phyloP scores from a whole-genome alignment of 768 basidiomycete species.

The Rossbeevera mucosa region DNA sequence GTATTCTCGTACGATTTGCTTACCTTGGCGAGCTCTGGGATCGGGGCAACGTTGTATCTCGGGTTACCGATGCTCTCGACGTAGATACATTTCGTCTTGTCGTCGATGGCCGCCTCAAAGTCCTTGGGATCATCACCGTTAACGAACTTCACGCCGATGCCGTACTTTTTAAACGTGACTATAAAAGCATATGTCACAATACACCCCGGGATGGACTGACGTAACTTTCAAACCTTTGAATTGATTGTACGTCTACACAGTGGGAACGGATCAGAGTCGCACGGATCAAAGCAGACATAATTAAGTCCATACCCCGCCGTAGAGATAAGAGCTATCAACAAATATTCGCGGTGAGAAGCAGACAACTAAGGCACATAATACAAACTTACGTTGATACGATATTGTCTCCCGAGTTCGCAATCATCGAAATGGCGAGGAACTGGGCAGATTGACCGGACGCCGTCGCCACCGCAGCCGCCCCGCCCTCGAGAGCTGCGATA shows the following conservation, averaged over 20 bases:
- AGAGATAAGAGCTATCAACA: conserved; percentile 42
- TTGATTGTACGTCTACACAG: conserved; percentile 55
- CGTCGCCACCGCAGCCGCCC: conserved; percentile 51
- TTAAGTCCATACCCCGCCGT: conserved; percentile 48
- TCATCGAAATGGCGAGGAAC: conserved; percentile 51
- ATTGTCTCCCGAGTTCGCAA: conserved; percentile 57
- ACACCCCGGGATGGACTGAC: neutral
- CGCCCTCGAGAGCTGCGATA: conserved; percentile 61
- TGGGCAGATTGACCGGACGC: conserved; percentile 62
- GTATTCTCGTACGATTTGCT: neutral
- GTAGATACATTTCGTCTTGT: conserved; percentile 54
- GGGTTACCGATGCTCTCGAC: conserved; percentile 64
- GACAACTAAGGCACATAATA: neutral
- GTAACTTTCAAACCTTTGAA: conserved; percentile 47
- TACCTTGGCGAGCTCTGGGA: conserved; percentile 54
- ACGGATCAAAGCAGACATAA: neutral
- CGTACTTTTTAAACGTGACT: conserved; percentile 55
- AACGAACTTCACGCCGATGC: conserved; percentile 54
- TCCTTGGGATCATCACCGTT: conserved; percentile 40
- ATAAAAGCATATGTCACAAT: neutral
- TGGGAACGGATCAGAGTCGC: neutral
- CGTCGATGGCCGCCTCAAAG: conserved; percentile 53
- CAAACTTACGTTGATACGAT: conserved; percentile 51
- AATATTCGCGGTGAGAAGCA: neutral
- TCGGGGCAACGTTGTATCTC: conserved; percentile 50